These are phyloP conservation scores for Monilinia aucupariae DNA, from an alignment of 2,329 filamentous ascomycete genomes.

Conservation along the genomic window DNA sequence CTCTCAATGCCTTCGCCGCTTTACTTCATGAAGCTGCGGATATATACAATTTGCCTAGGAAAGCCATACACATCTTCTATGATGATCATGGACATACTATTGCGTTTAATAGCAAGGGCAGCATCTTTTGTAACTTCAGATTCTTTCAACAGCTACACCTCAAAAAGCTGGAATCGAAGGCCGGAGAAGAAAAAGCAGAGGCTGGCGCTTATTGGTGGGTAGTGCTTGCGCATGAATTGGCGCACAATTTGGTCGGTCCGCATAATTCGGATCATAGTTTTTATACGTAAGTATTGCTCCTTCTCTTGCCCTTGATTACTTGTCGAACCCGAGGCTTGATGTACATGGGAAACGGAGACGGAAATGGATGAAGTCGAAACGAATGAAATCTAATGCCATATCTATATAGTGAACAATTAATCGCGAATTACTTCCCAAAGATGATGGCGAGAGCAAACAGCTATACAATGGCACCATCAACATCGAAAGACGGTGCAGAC, in stretches of 20 bases:
- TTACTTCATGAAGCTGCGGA: constrained; percentile 64
- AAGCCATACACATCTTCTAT: constrained; percentile 79
- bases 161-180: constrained; percentile 39
- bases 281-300: constrained; percentile 56
- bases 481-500: neutral
- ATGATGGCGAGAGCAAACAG: constrained; percentile 45
- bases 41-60: constrained; percentile 65
- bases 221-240: constrained; percentile 90
- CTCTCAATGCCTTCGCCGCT: constrained; percentile 63
- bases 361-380: neutral
- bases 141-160: constrained; percentile 80
- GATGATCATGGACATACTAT: constrained; percentile 76
- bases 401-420: constrained; percentile 60
- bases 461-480: constrained; percentile 10
- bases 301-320: neutral
- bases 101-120: constrained; percentile 83
- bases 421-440: constrained; percentile 69
- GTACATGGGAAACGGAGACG: neutral
- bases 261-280: constrained; percentile 78
- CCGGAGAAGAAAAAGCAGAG: constrained; percentile 52
- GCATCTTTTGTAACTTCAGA: constrained; percentile 88
- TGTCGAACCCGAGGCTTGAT: too few species aligned
- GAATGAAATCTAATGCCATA: neutral
- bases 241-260: constrained; percentile 79
- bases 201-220: constrained; percentile 88